Percentiles rank a stretch among this genome's conserved stretches.
Evolutionary conservation across 805 yeast species (phyloP).

Genomic region (Alloascoidea hylecoeti): DNA sequence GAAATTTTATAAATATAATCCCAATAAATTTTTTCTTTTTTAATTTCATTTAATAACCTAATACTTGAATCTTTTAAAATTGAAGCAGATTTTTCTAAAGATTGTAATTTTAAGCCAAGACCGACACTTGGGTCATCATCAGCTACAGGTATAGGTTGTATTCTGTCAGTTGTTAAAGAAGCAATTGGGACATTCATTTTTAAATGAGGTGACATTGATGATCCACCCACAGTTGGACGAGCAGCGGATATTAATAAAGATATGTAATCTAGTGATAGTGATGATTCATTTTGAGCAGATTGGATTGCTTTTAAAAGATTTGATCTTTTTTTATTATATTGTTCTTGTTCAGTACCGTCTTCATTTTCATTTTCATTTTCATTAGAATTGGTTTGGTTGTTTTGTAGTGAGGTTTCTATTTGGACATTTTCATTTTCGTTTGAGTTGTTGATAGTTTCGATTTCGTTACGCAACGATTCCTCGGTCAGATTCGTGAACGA

Average conservation of each 20-base stretch:
- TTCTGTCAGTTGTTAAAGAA: constrained; percentile 32
- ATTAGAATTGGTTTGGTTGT: too few species aligned
- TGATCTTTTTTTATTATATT: constrained; percentile 12
- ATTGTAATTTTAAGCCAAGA: constrained; percentile 76
- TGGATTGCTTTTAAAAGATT: constrained; percentile 15
- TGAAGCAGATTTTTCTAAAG: constrained; percentile 40
- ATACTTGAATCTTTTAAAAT: constrained; percentile 36
- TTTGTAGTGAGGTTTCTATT: neutral
- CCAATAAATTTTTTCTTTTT: constrained; percentile 61
- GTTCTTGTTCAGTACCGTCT: constrained; percentile 2
- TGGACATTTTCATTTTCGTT: neutral
- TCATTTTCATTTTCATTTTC: neutral
- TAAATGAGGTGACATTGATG: constrained; percentile 80
- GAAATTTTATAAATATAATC: constrained; percentile 27
- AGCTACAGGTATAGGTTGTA: constrained; percentile 9
- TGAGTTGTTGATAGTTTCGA: constrained; percentile 11
- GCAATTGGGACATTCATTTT: constrained; percentile 65
- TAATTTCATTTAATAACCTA: constrained; percentile 37
- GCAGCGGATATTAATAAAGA: constrained; percentile 69
- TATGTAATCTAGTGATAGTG: constrained; percentile 76
- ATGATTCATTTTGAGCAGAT: constrained; percentile 76
- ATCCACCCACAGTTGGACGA: constrained; percentile 74
- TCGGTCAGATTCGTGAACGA: constrained; percentile 48
- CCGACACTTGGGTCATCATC: constrained; percentile 27
- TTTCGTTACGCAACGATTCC: constrained; percentile 32